Evolutionary conservation across 257 asterid genomes (phyloP), one percentile per base, ranked within the genome.

Genomic region (Avicennia marina): DNA sequence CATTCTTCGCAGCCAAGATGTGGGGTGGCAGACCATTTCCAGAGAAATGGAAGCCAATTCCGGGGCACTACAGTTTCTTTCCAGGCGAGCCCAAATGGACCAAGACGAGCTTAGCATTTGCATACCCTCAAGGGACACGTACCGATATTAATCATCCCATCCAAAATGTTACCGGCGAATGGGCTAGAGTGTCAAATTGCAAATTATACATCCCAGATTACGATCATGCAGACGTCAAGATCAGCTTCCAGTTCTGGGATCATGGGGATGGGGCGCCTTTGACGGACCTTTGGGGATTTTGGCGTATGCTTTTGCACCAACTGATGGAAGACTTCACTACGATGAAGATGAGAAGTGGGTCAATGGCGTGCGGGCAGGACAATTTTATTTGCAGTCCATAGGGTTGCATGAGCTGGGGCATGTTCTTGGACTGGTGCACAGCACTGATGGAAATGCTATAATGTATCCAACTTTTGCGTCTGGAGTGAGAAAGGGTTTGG

Each of bases 291-390:
- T 25, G 4, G 56, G 58, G 7, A n/a, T 63, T 15, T 26, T 57
- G 16, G 70, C 70, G 1, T 60, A 69, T 63, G 51, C 66, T 11
- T 47, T 33, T 56, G 56, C 41, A 19, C 65, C 69, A 26, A 7
- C 36, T 8, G 24, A 38, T 45, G 73, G 73, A 6, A 29, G 33
- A 16, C 25, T 68, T 19, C 67, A 63, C 25, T 58, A 18, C 42
- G 75, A 69, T 41, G 70, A 11, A 7, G 47, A 56, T 21, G 74
- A 69, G 36, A 20, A 11, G 16, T 63, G 70, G 70, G 24, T 60
- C 5, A 29, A 22, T 29, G 63, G 64, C 13, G 61, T 22, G 38
- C 49, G n/a, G 11, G 17, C 44, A 0, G 65, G 61, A 25, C 3
- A 21, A 15, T 22, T 39, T 26, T 65, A 69, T 43, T 2, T 63